phyloP scores from a whole-genome alignment of 2,329 filamentous ascomycete genomes.

The Hortaea werneckii region DNA sequence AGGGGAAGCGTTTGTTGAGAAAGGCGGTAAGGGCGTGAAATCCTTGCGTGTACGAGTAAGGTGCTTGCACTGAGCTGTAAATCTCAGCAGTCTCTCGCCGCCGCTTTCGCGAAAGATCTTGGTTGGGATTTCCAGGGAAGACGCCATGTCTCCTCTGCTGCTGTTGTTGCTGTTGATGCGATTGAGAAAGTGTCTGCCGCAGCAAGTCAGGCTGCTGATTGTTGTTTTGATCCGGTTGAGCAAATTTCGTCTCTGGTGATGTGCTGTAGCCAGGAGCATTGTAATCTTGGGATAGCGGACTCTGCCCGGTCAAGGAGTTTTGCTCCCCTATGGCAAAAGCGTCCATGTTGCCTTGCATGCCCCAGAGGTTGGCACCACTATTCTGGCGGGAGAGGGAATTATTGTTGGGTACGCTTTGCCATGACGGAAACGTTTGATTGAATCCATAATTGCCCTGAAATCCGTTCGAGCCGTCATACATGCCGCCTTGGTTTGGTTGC shows the following conservation, averaged over 20 bases:
- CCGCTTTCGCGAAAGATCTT: slow-evolving; percentile 33
- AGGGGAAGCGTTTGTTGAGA: slow-evolving; percentile 66
- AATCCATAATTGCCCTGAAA: slow-evolving; percentile 13
- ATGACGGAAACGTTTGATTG: slow-evolving; percentile 15
- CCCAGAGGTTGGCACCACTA: slow-evolving; percentile 33
- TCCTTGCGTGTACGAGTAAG: slow-evolving; percentile 80
- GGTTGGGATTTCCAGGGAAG: slow-evolving; percentile 20
- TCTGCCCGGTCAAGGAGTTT: slow-evolving; percentile 46
- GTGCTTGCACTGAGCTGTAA: slow-evolving; percentile 80
- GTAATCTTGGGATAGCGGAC: slow-evolving; percentile 44
- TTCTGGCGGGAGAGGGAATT: slow-evolving; percentile 29
- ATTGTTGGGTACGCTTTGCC: slow-evolving; percentile 26
- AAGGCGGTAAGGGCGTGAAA: slow-evolving; percentile 83
- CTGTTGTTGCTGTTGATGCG: slow-evolving; percentile 13
- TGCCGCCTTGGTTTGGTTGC: slow-evolving; percentile 14
- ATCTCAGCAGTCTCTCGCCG: slow-evolving; percentile 69
- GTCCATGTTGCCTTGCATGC: slow-evolving; percentile 31
- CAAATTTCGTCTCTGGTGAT: slow-evolving; percentile 23
- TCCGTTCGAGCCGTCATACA: slow-evolving; percentile 19
- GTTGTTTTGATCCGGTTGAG: slow-evolving; percentile 21
- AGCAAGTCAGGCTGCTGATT: slow-evolving; percentile 17
- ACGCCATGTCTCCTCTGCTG: slow-evolving; percentile 18
- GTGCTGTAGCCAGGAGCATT: slow-evolving; percentile 27
- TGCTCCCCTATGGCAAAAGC: slow-evolving; percentile 54
- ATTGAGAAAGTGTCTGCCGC: slow-evolving; percentile 24